These are phyloP conservation scores for Macrolepiota fuliginosa DNA, from an alignment of 768 basidiomycete genomes.

Conservation along the genomic window DNA sequence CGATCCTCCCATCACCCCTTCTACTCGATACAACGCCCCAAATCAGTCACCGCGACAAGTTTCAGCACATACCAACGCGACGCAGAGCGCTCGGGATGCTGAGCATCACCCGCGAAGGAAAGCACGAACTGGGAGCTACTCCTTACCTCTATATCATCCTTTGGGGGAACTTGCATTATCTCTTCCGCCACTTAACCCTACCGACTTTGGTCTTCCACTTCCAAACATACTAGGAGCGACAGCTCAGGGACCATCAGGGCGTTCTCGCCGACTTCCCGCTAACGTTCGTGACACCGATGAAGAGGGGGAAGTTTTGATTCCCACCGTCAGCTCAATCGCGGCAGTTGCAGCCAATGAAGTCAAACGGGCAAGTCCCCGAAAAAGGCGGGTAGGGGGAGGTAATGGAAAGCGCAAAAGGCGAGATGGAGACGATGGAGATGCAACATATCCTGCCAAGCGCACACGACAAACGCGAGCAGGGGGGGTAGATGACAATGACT, in stretches of 20 bases:
- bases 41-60: background rate
- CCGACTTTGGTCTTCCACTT: conserved; percentile 52
- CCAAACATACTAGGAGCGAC: conserved; percentile 42
- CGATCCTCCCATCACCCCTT: conserved; percentile 18
- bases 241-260: conserved; percentile 39
- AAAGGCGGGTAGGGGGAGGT: conserved; percentile 40
- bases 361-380: conserved; percentile 46
- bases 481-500: conserved; percentile 4
- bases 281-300: conserved; percentile 51
- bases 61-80: background rate
- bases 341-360: conserved; percentile 35
- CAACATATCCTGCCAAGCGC: conserved; percentile 71
- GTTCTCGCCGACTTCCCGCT: conserved; percentile 43
- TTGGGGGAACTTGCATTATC: conserved; percentile 61
- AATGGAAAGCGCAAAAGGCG: conserved; percentile 56
- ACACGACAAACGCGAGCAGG: conserved; percentile 31
- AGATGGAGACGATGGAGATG: conserved; percentile 60
- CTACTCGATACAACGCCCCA: background rate
- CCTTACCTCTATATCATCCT: conserved; percentile 67
- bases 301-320: conserved; percentile 20
- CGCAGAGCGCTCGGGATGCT: background rate
- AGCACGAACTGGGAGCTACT: conserved; percentile 22
- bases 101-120: conserved; percentile 15
- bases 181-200: conserved; percentile 61
- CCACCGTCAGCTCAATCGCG: conserved; percentile 26